phyloP scores from a whole-genome alignment of 1,139 yeast genomes.

The Arxiozyma heterogenica region DNA sequence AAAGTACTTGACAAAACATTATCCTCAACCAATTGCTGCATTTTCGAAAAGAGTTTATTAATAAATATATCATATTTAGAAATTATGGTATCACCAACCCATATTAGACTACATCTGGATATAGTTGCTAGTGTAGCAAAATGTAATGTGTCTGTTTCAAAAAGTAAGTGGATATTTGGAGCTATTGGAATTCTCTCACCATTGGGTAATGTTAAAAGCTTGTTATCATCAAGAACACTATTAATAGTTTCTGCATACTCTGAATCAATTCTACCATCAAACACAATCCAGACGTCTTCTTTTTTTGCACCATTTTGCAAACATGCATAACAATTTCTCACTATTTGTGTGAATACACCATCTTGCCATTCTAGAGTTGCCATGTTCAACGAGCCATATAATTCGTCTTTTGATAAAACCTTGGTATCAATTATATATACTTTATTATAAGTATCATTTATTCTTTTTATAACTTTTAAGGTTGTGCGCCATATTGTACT shows the following conservation, averaged over 20 bases:
- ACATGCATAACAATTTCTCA: constrained; percentile 41
- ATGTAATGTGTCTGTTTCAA: constrained; percentile 63
- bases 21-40: constrained; percentile 14
- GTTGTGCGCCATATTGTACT: constrained; percentile 46
- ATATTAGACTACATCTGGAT: constrained; percentile 86
- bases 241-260: constrained; percentile 89
- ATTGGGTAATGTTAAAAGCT: constrained; percentile 69
- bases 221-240: constrained; percentile 85
- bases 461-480: constrained; percentile 36
- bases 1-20: background rate
- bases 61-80: constrained; percentile 24
- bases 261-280: constrained; percentile 93
- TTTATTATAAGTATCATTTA: constrained; percentile 35
- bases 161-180: constrained; percentile 51
- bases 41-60: constrained; percentile 5
- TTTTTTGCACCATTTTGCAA: constrained; percentile 54
- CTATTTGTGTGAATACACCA: constrained; percentile 65
- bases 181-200: constrained; percentile 79
- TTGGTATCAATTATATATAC: constrained; percentile 61
- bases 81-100: constrained; percentile 44
- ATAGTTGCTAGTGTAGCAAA: constrained; percentile 86
- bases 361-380: constrained; percentile 90
- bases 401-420: constrained; percentile 52
- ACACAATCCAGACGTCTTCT: constrained; percentile 61
- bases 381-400: constrained; percentile 65